Base-by-base conservation (phyloP, 2,329 filamentous ascomycete species). In the Alternaria arborescens region DNA sequence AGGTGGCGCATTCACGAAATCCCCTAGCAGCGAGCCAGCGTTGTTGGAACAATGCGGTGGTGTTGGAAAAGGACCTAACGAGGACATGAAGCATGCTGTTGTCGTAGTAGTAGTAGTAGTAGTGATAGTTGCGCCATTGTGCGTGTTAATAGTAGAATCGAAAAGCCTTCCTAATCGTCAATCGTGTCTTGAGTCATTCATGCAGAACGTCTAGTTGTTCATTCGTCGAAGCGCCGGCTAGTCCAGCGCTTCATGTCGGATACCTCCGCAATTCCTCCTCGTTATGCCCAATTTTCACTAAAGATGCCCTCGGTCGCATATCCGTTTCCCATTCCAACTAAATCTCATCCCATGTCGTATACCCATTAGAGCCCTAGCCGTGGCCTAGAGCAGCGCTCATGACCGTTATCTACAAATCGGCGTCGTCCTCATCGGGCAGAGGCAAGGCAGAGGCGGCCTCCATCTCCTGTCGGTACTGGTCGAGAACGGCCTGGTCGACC, bases 351-450 rank as follows among this genome's bases (percentile, higher is more conserved):
- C 61, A 64, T 74, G 64, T 71, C 71, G 67, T 73, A 61, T 65
- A 66, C 69, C 69, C 71, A 71, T 73, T 69, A 69, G 56, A 65
- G 69, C 61, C 65, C 66, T 52, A 52, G 53, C 53, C 53, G 26
- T 52, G 24, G 47, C 64, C 52, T 66, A 69, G 67, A 64, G 64
- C 62, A 60, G 16, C 66, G 61, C 63, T 65, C 54, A 63, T 69
- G 64, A 67, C 64, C 63, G 43, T 74, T 11, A 77, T 81, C 75
- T 84, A 84, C 80, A 85, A 82, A 72, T 85, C 83, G 70, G 92
- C 89, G 73, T 97, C 94, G 70, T 96, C 92, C 87, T 98, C 95
- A 78, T 93, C 94, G 71, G 95, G 95, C 75, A 99, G 92, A 76
- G 95, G 93, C 88, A 91, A 74, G 66, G 91, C 88, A 26, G 24